Conservation (phyloP, 345 rosid genomes). For the Aethionema arabicum region DNA sequence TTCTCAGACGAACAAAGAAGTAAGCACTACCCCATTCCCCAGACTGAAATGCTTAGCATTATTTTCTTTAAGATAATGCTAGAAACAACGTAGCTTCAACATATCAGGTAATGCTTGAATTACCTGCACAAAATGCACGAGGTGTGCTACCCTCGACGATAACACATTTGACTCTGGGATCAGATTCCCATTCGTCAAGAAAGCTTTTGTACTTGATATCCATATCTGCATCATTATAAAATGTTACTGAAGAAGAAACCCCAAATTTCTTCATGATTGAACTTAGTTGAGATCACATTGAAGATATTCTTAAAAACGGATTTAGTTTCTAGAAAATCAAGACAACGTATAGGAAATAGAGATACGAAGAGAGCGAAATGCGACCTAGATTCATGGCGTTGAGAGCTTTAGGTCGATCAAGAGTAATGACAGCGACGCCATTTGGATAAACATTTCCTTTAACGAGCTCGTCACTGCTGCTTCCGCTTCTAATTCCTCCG, state of each 20-base stretch:
- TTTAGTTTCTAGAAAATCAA: background rate
- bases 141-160: constrained; percentile 68
- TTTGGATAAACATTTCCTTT: constrained; percentile 69
- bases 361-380: background rate
- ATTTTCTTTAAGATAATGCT: background rate
- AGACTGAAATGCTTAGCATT: constrained; percentile 1
- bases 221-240: constrained; percentile 55
- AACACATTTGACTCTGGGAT: constrained; percentile 76
- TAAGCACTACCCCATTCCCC: background rate
- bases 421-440: constrained; percentile 92
- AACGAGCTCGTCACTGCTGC: constrained; percentile 52
- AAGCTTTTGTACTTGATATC: constrained; percentile 62
- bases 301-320: background rate
- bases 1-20: constrained; percentile 16
- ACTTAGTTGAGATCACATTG: background rate
- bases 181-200: constrained; percentile 90
- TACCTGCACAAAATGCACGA: constrained; percentile 91
- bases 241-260: background rate
- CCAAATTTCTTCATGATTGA: constrained; percentile 2
- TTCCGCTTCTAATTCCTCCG: constrained; percentile 16
- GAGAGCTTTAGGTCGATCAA: constrained; percentile 91
- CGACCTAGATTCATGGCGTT: constrained; percentile 93
- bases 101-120: background rate
- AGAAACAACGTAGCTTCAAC: background rate
- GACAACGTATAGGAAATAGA: background rate